phyloP scores from a whole-genome alignment of 2,329 filamentous ascomycete genomes.

The Clonostachys solani region DNA sequence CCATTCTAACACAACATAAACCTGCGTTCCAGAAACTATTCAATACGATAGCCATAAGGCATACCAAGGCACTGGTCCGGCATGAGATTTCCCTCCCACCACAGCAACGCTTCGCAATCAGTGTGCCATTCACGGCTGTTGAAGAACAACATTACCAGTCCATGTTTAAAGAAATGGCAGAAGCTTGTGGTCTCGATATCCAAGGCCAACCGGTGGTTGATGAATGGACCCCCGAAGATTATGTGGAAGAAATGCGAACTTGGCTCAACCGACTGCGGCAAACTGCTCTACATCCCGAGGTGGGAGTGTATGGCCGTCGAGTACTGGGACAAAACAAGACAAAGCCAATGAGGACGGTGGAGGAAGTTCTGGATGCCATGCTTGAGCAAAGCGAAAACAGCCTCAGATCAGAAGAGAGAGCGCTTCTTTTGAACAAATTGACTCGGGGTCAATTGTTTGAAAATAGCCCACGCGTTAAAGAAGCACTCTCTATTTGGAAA shows the following conservation, averaged over 20 bases:
- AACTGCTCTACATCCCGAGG: conserved; percentile 80
- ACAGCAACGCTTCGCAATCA: conserved; percentile 84
- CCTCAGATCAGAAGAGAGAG: conserved; percentile 66
- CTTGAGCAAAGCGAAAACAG: conserved; percentile 74
- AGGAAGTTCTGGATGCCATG: conserved; percentile 87
- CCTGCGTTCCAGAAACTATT: conserved; percentile 67
- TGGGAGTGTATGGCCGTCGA: conserved; percentile 63
- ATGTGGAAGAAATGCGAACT: conserved; percentile 67
- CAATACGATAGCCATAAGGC: conserved; percentile 68
- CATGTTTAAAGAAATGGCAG: conserved; percentile 71
- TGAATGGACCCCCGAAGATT: conserved; percentile 63
- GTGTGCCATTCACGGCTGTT: conserved; percentile 82
- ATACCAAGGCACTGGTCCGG: conserved; percentile 79
- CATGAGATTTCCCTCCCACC: conserved; percentile 74
- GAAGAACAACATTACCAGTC: conserved; percentile 86
- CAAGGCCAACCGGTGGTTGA: conserved; percentile 57
- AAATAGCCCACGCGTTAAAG: conserved; percentile 62
- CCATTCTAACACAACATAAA: conserved; percentile 57
- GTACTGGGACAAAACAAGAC: conserved; percentile 57
- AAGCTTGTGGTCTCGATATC: conserved; percentile 60
- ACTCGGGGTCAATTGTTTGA: conserved; percentile 74
- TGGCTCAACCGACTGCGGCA: conserved; percentile 79
- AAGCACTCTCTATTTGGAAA: conserved; percentile 69
- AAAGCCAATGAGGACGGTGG: conserved; percentile 72
- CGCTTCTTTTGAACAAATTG: conserved; percentile 59